phyloP scores from a whole-genome alignment of 2,329 filamentous ascomycete genomes.

The Verticillium dahliae region DNA sequence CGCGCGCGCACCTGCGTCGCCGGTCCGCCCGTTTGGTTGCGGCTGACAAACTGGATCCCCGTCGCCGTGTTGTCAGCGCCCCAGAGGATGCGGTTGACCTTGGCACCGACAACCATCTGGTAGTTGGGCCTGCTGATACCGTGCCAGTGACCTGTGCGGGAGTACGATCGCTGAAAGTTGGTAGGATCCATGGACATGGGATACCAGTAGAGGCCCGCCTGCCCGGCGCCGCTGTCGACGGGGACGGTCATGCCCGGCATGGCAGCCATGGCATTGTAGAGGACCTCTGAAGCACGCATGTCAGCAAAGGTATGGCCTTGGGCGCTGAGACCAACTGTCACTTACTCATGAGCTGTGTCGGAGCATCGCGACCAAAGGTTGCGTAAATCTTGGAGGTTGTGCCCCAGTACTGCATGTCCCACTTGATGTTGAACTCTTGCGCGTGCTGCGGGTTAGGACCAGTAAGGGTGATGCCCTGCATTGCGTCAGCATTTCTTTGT shows the following conservation, averaged over 20 bases:
- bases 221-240: constrained; percentile 16
- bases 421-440: constrained; percentile 13
- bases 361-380: constrained; percentile 8
- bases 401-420: constrained; percentile 13
- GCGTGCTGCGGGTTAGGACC: constrained; percentile 10
- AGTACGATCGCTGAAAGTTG: constrained; percentile 15
- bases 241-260: constrained; percentile 18
- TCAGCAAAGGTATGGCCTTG: neutral
- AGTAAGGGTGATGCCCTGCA: constrained; percentile 11
- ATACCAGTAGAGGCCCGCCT: constrained; percentile 19
- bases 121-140: constrained; percentile 16
- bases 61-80: constrained; percentile 15
- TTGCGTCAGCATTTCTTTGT: neutral
- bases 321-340: neutral
- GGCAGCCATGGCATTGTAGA: constrained; percentile 18
- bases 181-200: constrained; percentile 15
- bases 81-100: constrained; percentile 15
- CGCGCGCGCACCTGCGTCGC: constrained; percentile 14
- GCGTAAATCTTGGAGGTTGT: constrained; percentile 11
- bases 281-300: neutral
- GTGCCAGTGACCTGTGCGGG: constrained; percentile 18
- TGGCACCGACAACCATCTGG: constrained; percentile 16
- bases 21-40: constrained; percentile 8
- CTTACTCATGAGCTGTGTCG: constrained; percentile 11
- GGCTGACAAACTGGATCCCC: constrained; percentile 19